Evolutionary conservation across 2,329 filamentous ascomycete genomes (phyloP).

Genomic region (Lithohypha guttulata): DNA sequence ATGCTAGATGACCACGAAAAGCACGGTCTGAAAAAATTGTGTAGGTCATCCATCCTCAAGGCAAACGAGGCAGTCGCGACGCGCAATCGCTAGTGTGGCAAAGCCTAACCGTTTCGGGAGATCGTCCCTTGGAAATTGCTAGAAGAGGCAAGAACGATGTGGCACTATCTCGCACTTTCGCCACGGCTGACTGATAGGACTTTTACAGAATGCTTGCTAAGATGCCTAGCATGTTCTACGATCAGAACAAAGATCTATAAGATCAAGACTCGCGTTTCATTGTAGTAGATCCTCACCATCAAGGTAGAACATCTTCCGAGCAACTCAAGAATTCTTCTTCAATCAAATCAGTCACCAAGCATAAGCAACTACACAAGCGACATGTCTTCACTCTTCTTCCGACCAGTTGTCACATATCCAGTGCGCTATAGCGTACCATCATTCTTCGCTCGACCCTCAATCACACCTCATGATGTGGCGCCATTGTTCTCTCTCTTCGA

Average conservation of each 20-base stretch:
- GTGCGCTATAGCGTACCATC: conserved; percentile 3
- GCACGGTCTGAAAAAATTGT: too few species aligned
- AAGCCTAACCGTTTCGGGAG: too few species aligned
- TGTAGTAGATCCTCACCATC: not conserved
- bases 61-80: too few species aligned
- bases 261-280: not conserved
- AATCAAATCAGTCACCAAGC: not conserved
- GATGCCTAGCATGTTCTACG: conserved; percentile 7
- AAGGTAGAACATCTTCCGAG: not conserved
- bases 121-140: too few species aligned
- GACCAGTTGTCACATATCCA: conserved; percentile 8
- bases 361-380: conserved; percentile 19
- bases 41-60: too few species aligned
- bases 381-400: conserved; percentile 28
- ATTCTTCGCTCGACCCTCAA: conserved; percentile 26
- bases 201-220: too few species aligned
- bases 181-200: too few species aligned
- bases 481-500: conserved; percentile 39
- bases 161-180: too few species aligned
- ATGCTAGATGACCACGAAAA: too few species aligned
- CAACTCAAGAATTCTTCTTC: not conserved
- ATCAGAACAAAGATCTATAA: not conserved
- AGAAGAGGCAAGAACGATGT: too few species aligned
- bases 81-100: too few species aligned
- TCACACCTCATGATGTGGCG: conserved; percentile 28